Evolutionary conservation across 2,329 filamentous ascomycete genomes (phyloP).

Genomic region (Nothopassalora personata): DNA sequence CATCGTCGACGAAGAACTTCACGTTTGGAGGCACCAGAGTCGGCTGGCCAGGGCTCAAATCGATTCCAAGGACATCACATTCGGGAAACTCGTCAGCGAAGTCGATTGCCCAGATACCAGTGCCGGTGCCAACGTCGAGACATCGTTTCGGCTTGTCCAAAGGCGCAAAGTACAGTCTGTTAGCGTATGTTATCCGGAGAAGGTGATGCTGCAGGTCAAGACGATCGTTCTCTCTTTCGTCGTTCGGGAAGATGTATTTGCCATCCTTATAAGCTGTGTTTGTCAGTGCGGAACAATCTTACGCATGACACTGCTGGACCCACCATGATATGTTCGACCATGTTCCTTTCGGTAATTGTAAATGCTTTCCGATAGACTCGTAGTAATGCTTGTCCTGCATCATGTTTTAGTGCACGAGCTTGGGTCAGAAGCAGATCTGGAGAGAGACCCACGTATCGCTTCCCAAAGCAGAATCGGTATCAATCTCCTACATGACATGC

Average conservation of each 20-base stretch:
- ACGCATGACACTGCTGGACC: neutral
- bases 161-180: constrained; percentile 44
- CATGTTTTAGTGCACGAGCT: constrained; percentile 1
- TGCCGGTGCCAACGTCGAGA: constrained; percentile 46
- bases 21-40: constrained; percentile 54
- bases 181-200: constrained; percentile 45
- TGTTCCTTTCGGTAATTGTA: constrained; percentile 35
- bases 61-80: constrained; percentile 41
- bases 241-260: constrained; percentile 40
- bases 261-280: constrained; percentile 35
- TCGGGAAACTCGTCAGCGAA: constrained; percentile 42
- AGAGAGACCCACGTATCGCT: constrained; percentile 29
- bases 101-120: constrained; percentile 52
- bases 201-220: constrained; percentile 40
- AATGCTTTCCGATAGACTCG: constrained; percentile 33
- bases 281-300: neutral
- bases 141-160: constrained; percentile 39
- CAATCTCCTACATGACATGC: constrained; percentile 22
- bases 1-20: constrained; percentile 59
- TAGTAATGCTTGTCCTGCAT: constrained; percentile 32
- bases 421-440: neutral
- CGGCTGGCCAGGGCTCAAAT: constrained; percentile 49
- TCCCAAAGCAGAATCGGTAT: constrained; percentile 33
- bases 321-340: constrained; percentile 36
- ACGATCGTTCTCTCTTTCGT: constrained; percentile 36